These are phyloP conservation scores for Microcyclospora pomicola DNA, from an alignment of 2,329 filamentous ascomycete species.

Conservation along the genomic window DNA sequence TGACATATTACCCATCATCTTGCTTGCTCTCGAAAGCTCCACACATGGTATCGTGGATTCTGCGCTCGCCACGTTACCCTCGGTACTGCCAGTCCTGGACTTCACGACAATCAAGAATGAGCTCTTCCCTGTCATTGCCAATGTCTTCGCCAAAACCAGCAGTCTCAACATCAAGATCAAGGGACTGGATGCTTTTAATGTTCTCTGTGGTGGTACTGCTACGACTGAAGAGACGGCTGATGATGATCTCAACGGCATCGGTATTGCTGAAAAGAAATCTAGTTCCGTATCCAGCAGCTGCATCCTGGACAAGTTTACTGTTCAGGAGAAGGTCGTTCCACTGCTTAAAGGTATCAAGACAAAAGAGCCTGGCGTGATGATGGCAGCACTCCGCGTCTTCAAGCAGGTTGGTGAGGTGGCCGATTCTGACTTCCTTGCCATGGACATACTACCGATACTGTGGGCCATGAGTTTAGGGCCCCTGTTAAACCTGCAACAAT, in stretches of 20 bases:
- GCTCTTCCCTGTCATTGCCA: constrained; percentile 80
- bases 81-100: constrained; percentile 76
- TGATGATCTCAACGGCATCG: constrained; percentile 65
- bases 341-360: constrained; percentile 88
- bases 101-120: constrained; percentile 97
- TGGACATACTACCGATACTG: constrained; percentile 77
- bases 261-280: constrained; percentile 28
- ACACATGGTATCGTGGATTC: constrained; percentile 84
- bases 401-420: constrained; percentile 67
- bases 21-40: constrained; percentile 71
- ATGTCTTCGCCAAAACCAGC: constrained; percentile 83
- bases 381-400: constrained; percentile 76
- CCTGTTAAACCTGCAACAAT: constrained; percentile 69
- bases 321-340: constrained; percentile 93
- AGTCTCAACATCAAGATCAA: constrained; percentile 91
- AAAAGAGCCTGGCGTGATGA: constrained; percentile 94
- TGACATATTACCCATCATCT: constrained; percentile 76
- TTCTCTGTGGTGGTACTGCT: constrained; percentile 65
- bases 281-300: constrained; percentile 44
- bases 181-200: constrained; percentile 76
- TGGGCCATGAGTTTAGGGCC: constrained; percentile 90
- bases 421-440: constrained; percentile 80
- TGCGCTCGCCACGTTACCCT: constrained; percentile 61
- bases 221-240: constrained; percentile 27
- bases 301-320: constrained; percentile 91